phyloP scores from a whole-genome alignment of 2,329 filamentous ascomycete species.

The Trichoderma guizhouense region DNA sequence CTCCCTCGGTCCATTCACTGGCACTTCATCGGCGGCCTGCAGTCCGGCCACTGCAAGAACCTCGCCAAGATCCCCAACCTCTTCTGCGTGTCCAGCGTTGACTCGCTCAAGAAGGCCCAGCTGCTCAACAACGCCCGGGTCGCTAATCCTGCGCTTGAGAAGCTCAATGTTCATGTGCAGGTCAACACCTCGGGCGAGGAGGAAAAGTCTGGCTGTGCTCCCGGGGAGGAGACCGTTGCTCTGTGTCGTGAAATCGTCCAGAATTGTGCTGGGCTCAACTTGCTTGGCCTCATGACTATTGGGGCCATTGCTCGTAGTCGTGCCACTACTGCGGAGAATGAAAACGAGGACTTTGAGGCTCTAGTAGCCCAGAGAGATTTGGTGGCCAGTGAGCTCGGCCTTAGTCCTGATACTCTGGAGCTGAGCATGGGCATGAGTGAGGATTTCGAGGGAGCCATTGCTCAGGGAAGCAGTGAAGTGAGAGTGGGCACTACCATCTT shows the following conservation, averaged over 20 bases:
- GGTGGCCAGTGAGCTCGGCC: slow-evolving; percentile 52
- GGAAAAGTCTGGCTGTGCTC: slow-evolving; percentile 77
- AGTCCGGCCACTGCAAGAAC: slow-evolving; percentile 85
- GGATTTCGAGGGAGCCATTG: slow-evolving; percentile 87
- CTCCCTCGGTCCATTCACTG: slow-evolving; percentile 76
- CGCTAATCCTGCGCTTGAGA: slow-evolving; percentile 37
- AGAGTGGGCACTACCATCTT: slow-evolving; percentile 94
- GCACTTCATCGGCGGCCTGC: slow-evolving; percentile 96
- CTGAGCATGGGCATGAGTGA: slow-evolving; percentile 99
- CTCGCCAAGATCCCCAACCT: slow-evolving; percentile 85
- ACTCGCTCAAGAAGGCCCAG: slow-evolving; percentile 81
- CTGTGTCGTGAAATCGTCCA: slow-evolving; percentile 69
- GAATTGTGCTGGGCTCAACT: slow-evolving; percentile 67
- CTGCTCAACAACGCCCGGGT: slow-evolving; percentile 74
- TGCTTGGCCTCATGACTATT: slow-evolving; percentile 94
- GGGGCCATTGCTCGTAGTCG: slow-evolving; percentile 85
- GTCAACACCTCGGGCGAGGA: slow-evolving; percentile 92
- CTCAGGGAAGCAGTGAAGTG: slow-evolving; percentile 82
- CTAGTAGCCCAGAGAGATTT: slow-evolving; percentile 68
- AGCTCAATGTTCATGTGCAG: slow-evolving; percentile 79
- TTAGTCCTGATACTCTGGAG: slow-evolving; percentile 61
- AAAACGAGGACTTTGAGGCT: slow-evolving; percentile 84
- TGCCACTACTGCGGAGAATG: slow-evolving; percentile 67
- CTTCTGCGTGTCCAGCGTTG: slow-evolving; percentile 87
- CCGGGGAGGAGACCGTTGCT: slow-evolving; percentile 55